Evolutionary conservation across 2,329 filamentous ascomycete genomes (phyloP).

Genomic region (Colletotrichum costaricense): DNA sequence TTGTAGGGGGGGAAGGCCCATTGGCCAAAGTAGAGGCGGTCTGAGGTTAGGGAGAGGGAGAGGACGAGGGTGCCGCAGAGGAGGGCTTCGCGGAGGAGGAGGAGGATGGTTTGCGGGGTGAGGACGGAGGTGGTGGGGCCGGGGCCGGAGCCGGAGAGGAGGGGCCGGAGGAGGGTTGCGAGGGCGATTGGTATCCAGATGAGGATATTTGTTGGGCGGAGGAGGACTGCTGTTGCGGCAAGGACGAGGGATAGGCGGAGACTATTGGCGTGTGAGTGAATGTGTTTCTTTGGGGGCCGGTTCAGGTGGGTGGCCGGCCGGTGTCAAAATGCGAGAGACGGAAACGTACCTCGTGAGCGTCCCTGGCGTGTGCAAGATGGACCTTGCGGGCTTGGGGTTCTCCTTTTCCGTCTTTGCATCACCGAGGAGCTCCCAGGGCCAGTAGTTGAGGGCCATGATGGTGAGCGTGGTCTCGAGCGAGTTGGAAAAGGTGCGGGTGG

Average conservation of each 20-base stretch:
- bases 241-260: constrained; percentile 74
- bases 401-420: constrained; percentile 52
- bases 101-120: constrained; percentile 54
- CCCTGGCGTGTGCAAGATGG: constrained; percentile 40
- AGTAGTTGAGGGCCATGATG: constrained; percentile 80
- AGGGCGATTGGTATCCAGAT: constrained; percentile 79
- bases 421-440: constrained; percentile 83
- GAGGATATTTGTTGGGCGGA: constrained; percentile 89
- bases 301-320: background rate
- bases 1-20: constrained; percentile 92
- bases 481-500: constrained; percentile 93
- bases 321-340: background rate
- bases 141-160: constrained; percentile 48
- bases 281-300: background rate
- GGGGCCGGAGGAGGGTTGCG: constrained; percentile 56
- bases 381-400: constrained; percentile 49
- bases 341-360: constrained; percentile 41
- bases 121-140: constrained; percentile 51
- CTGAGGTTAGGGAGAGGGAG: constrained; percentile 72
- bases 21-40: constrained; percentile 82
- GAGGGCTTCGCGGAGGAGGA: constrained; percentile 71
- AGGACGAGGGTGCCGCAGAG: constrained; percentile 74
- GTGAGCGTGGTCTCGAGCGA: constrained; percentile 92
- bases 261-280: constrained; percentile 34
- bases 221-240: constrained; percentile 83